Evolutionary conservation across 805 yeast genomes (phyloP).

Genomic region (Kluyveromyces wickerhamii): DNA sequence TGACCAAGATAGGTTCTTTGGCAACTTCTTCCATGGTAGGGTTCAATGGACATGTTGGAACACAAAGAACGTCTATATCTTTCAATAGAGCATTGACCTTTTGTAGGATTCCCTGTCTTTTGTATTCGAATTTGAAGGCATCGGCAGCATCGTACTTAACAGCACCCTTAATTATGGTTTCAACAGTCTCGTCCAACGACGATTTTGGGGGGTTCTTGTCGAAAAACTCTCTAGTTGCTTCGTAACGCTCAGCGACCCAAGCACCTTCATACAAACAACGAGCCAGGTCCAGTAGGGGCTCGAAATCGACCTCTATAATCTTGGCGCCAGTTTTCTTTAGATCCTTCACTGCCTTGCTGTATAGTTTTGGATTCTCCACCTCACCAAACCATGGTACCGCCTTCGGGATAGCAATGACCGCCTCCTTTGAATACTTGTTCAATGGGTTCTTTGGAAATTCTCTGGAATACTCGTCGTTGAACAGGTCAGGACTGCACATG

Average conservation of each 20-base stretch:
- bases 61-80: constrained; percentile 66
- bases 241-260: constrained; percentile 96
- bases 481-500: constrained; percentile 62
- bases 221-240: constrained; percentile 69
- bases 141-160: constrained; percentile 73
- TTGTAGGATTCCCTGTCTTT: constrained; percentile 72
- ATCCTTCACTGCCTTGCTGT: constrained; percentile 48
- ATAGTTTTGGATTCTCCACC: constrained; percentile 63
- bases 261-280: constrained; percentile 90
- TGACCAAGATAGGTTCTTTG: constrained; percentile 71
- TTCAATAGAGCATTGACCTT: constrained; percentile 46
- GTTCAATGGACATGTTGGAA: constrained; percentile 91
- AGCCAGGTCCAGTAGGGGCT: constrained; percentile 73
- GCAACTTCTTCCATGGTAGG: constrained; percentile 71
- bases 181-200: constrained; percentile 78
- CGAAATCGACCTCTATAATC: constrained; percentile 58
- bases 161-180: constrained; percentile 68
- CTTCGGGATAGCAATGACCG: constrained; percentile 71
- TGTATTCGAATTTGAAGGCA: constrained; percentile 78
- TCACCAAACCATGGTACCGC: constrained; percentile 76
- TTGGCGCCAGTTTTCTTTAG: constrained; percentile 49
- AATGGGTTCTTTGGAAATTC: constrained; percentile 60
- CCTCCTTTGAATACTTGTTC: constrained; percentile 46
- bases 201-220: constrained; percentile 60
- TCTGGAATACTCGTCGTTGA: constrained; percentile 74